Evolutionary conservation across 2,329 filamentous ascomycete species (phyloP).

Genomic region (Aspergillus udagawae): DNA sequence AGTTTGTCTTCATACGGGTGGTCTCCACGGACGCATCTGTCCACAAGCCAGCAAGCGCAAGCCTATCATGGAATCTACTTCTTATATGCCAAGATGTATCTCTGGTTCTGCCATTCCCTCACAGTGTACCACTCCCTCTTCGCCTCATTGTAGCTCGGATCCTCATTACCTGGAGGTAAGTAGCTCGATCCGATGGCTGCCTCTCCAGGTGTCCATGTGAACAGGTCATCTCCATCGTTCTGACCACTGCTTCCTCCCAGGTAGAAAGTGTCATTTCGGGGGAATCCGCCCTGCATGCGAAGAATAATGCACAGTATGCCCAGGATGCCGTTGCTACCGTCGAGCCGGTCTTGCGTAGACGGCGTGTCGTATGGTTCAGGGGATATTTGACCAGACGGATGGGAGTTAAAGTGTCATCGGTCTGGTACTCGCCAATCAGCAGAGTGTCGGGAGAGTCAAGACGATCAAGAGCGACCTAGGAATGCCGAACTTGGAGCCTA

Average conservation of each 20-base stretch:
- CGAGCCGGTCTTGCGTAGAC: constrained; percentile 17
- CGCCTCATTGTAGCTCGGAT: constrained; percentile 30
- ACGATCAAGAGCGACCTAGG: constrained; percentile 35
- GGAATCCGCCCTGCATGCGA: no score
- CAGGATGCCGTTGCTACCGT: no score
- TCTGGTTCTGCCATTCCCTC: constrained; percentile 10
- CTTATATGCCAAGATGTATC: neutral
- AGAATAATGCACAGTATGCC: no score
- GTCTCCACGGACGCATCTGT: no score
- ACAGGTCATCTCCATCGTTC: no score
- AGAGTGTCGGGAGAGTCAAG: constrained; percentile 28
- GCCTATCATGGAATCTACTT: neutral
- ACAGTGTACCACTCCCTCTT: constrained; percentile 19
- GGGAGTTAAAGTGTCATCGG: constrained; percentile 14
- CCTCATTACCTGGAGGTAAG: constrained; percentile 29
- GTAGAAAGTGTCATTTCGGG: no score
- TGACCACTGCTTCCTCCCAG: no score
- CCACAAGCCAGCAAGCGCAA: no score
- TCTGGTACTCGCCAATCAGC: constrained; percentile 33
- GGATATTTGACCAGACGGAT: constrained; percentile 30
- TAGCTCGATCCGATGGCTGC: constrained; percentile 12
- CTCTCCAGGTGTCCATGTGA: constrained; percentile 27
- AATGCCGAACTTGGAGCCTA: constrained; percentile 29
- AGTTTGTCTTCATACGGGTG: no score
- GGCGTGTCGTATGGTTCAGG: constrained; percentile 26